These are phyloP conservation scores for Dothiorella sarmentorum DNA, from an alignment of 2,329 filamentous ascomycete genomes.

Conservation along the genomic window DNA sequence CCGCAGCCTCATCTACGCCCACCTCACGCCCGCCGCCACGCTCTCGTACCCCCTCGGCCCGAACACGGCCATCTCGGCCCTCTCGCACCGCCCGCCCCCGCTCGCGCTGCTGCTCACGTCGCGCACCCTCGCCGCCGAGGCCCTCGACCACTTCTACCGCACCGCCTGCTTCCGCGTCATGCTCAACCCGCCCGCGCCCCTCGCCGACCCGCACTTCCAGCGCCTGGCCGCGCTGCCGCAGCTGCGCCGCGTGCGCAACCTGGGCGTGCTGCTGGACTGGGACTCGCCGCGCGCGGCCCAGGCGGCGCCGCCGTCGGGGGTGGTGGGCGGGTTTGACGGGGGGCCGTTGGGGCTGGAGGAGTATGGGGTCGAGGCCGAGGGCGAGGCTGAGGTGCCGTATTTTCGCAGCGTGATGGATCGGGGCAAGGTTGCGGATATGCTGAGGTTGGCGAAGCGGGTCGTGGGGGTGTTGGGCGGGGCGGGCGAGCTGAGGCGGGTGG, in stretches of 20 bases:
- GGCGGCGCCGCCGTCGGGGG: not conserved
- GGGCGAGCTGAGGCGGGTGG: not conserved
- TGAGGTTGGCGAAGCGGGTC: slow-evolving; percentile 2
- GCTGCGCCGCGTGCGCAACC: not conserved
- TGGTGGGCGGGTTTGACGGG: not conserved
- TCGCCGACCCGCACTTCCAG: slow-evolving; percentile 14
- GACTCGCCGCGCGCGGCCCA: not conserved
- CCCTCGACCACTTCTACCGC: slow-evolving; percentile 11
- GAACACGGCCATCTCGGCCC: slow-evolving; percentile 4
- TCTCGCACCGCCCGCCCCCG: slow-evolving; percentile 4
- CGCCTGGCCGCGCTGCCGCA: not conserved
- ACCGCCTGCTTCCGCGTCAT: slow-evolving; percentile 2
- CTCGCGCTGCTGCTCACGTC: slow-evolving; percentile 1
- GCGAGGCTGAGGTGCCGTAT: not conserved
- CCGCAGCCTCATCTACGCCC: slow-evolving; percentile 2
- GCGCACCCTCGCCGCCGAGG: not conserved
- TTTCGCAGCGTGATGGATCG: slow-evolving; percentile 4
- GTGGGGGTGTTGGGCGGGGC: not conserved
- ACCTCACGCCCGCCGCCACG: not conserved
- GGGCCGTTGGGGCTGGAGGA: too few relatives aligned
- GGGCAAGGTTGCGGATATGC: not conserved
- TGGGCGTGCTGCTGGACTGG: slow-evolving; percentile 2
- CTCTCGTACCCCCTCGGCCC: slow-evolving; percentile 7
- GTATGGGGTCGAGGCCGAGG: not conserved
- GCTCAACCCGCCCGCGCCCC: slow-evolving; percentile 10